Percentiles rank a stretch among this genome's conserved stretches.
Conservation (phyloP, 805 yeast species). For the Starmerella potacharoeniae region DNA sequence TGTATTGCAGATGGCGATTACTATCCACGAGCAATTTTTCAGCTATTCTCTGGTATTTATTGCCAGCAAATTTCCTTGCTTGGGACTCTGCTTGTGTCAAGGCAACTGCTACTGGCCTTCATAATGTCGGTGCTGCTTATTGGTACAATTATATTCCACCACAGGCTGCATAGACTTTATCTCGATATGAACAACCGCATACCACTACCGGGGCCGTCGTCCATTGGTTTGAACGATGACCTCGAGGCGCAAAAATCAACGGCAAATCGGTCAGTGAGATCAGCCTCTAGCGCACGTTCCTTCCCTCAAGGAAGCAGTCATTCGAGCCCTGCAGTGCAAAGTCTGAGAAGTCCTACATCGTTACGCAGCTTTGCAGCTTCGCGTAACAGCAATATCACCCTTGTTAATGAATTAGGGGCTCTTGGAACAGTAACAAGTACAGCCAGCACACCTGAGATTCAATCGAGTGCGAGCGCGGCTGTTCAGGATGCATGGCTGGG, state of each 20-base stretch:
- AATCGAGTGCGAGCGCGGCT: not conserved
- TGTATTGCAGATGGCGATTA: conserved; percentile 41
- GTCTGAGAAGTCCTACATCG: not conserved
- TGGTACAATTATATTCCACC: conserved; percentile 48
- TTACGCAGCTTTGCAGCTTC: not conserved
- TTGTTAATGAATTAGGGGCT: not conserved
- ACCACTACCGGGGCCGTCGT: conserved; percentile 26
- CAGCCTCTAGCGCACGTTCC: too few relatives aligned
- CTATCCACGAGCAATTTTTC: conserved; percentile 65
- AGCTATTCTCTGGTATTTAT: conserved; percentile 69
- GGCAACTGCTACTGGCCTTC: conserved; percentile 40
- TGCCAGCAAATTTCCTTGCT: conserved; percentile 67
- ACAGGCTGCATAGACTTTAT: conserved; percentile 38
- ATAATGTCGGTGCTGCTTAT: conserved; percentile 42
- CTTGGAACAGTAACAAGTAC: not conserved
- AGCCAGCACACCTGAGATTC: not conserved
- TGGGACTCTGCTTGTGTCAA: conserved; percentile 60
- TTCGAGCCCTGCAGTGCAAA: not conserved
- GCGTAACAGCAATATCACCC: not conserved
- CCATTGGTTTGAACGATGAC: not conserved
- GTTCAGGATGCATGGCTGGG: conserved; percentile 8
- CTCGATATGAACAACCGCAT: conserved; percentile 30
- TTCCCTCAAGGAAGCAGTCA: too few relatives aligned
- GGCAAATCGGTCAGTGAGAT: not conserved
- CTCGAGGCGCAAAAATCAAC: not conserved